Base-by-base conservation (phyloP, 1,284 basidiomycete species). In the Anthracocystis setariae region DNA sequence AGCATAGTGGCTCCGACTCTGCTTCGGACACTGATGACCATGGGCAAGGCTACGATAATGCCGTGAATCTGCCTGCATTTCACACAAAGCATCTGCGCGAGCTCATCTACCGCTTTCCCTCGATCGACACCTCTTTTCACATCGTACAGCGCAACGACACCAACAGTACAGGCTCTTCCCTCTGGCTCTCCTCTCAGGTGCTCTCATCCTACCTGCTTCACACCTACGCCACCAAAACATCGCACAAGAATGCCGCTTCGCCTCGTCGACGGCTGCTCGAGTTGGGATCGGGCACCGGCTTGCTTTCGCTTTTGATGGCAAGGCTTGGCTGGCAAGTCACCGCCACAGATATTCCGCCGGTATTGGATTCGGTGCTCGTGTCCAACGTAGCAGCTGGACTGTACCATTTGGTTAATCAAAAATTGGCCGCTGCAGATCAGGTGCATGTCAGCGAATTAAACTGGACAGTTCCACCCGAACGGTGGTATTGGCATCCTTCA, bases 331-430 rank as follows among this genome's bases (percentile, higher is more conserved):
- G 89, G 86, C 86, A 90, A 58, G 89, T 92, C 37, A 84, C 91
- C 20, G 88, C 92, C 2, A 94, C 92, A 2, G 93, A 96, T 83
- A 87, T 91, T 13, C 85, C 86, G 20, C 86, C 88, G 51, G 89
- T 93, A 48, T 87, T 92, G 49, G 80, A 86, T 32, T 84, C 88
- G 20, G 89, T 94, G 15, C 88, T 95, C 27, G 65, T 80, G 20
- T 85, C 82, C 24, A 95, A 95, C 82, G 85, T 93, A 66, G 80
- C 84, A 29, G 82, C 80, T 71, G 90, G 91, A 80, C 38, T 43
- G 8, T 56, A 54, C 15, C 60, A 50, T 33, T 38, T 73, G 2
- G 23, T 38, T 24, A 40, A 47, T 18, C 32, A 44, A 3, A 53
- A 35, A 2, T 21, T 20, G 1, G 46, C 43, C 4, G 43, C 17